Evolutionary conservation across 176 grass and related monocot genomes (phyloP), one percentile per base, ranked within the genome.

Genomic region (Canna indica): DNA sequence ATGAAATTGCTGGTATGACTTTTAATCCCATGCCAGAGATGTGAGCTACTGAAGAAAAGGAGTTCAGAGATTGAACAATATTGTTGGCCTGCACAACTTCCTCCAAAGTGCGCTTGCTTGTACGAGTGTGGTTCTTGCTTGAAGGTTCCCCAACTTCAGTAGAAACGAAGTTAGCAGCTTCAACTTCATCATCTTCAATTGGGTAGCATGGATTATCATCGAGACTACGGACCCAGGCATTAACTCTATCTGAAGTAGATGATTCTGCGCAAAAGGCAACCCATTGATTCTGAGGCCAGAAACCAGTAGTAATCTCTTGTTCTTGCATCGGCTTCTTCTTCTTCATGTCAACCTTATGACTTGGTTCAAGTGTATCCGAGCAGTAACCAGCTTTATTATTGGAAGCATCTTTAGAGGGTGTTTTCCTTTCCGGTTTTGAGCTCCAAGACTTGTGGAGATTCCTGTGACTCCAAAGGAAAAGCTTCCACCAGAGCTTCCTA

Each of bases 221-320:
- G 9, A 96, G 85, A 63, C 82, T 99, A 69, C 83, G 92, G 60
- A 99, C 86, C 94, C 94, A 99, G 70, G 82, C 94, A 72, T 80
- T 84, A 48, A 99, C 84, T 25, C 94, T 79, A 35, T 99, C 86
- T 22, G 88, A 9, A 63, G 83, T 29, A 48, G 85, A 87, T 10
- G 76, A 54, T 34, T 83, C 85, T 1, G 79, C 76, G 18, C 79
- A 85, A 80, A 97, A 87, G n/a, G 88, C 93, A 2, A 87, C 72
- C 86, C 83, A 90, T 52, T 87, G 88, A 78, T 50, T 87, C 64
- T 77, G 46, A 29, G 67, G 42, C 67, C 41, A 70, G 25, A 31
- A 45, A 46, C 42, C 24, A 70, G 42, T 9, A 0, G 2, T 31
- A 17, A 47, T 36, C 39, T 70, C 41, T 17, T 32, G 52, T 18